These are phyloP conservation scores for Panicum miliaceum DNA, from an alignment of 176 grass and related monocot species.

Conservation along the genomic window DNA sequence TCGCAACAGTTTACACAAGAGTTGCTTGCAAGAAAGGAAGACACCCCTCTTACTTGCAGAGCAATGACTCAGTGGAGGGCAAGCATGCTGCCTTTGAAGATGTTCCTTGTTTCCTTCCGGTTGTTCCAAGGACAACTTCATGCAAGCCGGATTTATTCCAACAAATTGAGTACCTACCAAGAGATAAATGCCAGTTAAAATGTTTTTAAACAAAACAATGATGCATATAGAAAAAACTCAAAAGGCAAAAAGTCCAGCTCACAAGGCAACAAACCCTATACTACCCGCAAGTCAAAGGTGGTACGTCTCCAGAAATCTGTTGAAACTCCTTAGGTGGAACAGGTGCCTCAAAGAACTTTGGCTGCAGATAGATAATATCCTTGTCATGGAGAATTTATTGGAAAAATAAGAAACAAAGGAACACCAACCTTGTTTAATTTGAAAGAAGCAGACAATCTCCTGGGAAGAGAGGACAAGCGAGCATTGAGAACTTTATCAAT, in stretches of 20 bases:
- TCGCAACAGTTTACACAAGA: not conserved
- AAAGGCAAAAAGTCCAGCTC: not conserved
- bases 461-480: slow-evolving; percentile 45
- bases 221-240: not conserved
- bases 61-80: slow-evolving; percentile 75
- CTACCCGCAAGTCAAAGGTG: slow-evolving; percentile 93
- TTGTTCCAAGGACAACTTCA: slow-evolving; percentile 85
- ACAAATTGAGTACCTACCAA: slow-evolving; percentile 81
- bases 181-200: not conserved
- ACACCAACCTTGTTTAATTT: slow-evolving; percentile 53
- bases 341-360: slow-evolving; percentile 65
- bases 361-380: slow-evolving; percentile 45
- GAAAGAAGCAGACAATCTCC: slow-evolving; percentile 36
- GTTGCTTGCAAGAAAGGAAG: slow-evolving; percentile 24
- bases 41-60: slow-evolving; percentile 78
- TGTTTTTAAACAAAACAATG: not conserved
- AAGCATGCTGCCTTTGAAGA: slow-evolving; percentile 66
- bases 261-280: slow-evolving; percentile 52
- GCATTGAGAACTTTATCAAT: slow-evolving; percentile 52
- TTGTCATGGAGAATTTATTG: slow-evolving; percentile 15
- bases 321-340: slow-evolving; percentile 70
- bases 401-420: slow-evolving; percentile 8
- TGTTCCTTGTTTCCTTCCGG: slow-evolving; percentile 93
- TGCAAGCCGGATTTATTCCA: slow-evolving; percentile 84
- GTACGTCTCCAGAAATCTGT: slow-evolving; percentile 48